Base-by-base conservation (phyloP, 371 early-diverging fungal genomes). In the Blyttiomyces sp. region DNA sequence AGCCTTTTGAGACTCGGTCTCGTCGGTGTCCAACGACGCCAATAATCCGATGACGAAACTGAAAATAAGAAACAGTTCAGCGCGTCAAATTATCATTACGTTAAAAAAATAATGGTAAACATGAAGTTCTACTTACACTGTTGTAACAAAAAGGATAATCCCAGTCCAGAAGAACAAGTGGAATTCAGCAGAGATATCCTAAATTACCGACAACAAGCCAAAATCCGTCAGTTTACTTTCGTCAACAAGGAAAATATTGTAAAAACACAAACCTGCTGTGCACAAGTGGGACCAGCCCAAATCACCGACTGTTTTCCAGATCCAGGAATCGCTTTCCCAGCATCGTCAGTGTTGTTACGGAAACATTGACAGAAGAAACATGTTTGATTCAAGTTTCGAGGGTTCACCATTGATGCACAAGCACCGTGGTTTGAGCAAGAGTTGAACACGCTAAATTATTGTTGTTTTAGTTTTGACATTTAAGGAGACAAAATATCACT, bases 401-500 rank as follows among this genome's bases (percentile, higher is more conserved):
- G 59, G 31, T 49, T 61, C 16, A 43, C 17, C 27, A 31, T 16
- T 21, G 51, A 11, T 1, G 45, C 35, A 50, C 73, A 73, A 9
- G 46, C 57, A 7, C 73, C 73, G 51, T 73, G 73, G 35, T 51
- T 54, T 21, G 70, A 66, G 67, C 73, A 73, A 60, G 69, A 9
- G 54, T 23, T 33, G 54, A 66, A 50, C 4, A 26, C 51, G 48
- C 49, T 57, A 36, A 19, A 63, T 31, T 32, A 16, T 1, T 34
- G 23, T 57, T 42, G 26, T 32, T 50, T 24, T 21, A 23, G 23
- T n/a, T 19, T 24, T 11, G 19, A 30, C 24, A n/a, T n/a, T 33
- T 17, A 19, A 13, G 9, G 21, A 46, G 46, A 7, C 19, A 21
- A 21, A 19, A 32, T 7, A n/a, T n/a, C n/a, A n/a, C n/a, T n/a